Conservation (phyloP, 441 rosid species). For the Lepidium campestre region DNA sequence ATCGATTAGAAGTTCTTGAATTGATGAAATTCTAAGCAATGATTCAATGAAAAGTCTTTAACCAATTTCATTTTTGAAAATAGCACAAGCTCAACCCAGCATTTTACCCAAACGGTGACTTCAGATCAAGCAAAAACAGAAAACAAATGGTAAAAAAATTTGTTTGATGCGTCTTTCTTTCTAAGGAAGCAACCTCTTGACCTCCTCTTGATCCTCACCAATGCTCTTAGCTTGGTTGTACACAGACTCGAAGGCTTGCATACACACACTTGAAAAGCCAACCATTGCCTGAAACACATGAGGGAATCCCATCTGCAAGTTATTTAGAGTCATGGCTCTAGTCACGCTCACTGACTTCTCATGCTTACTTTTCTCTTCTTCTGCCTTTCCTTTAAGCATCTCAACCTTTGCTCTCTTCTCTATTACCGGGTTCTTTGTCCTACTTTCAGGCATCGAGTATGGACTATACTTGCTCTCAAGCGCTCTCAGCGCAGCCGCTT, state of each 20-base stretch:
- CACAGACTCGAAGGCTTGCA: slow-evolving; percentile 76
- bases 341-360: slow-evolving; percentile 68
- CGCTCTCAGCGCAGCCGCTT: slow-evolving; percentile 46
- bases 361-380: slow-evolving; percentile 75
- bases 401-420: slow-evolving; percentile 71
- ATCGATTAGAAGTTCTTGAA: background rate
- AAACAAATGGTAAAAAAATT: background rate
- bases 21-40: background rate
- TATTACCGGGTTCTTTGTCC: slow-evolving; percentile 33
- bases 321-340: slow-evolving; percentile 74
- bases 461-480: slow-evolving; percentile 72
- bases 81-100: slow-evolving; percentile 20
- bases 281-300: slow-evolving; percentile 85
- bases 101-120: slow-evolving; percentile 4
- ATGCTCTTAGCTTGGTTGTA: slow-evolving; percentile 58
- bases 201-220: slow-evolving; percentile 41
- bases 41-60: background rate
- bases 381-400: slow-evolving; percentile 54
- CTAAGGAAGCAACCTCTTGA: slow-evolving; percentile 26
- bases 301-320: slow-evolving; percentile 89
- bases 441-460: slow-evolving; percentile 45
- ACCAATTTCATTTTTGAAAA: slow-evolving; percentile 4
- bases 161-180: background rate
- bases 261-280: slow-evolving; percentile 90
- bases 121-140: slow-evolving; percentile 2